Evolutionary conservation across 768 basidiomycete genomes (phyloP).

Genomic region (Tricholoma saponaceum): DNA sequence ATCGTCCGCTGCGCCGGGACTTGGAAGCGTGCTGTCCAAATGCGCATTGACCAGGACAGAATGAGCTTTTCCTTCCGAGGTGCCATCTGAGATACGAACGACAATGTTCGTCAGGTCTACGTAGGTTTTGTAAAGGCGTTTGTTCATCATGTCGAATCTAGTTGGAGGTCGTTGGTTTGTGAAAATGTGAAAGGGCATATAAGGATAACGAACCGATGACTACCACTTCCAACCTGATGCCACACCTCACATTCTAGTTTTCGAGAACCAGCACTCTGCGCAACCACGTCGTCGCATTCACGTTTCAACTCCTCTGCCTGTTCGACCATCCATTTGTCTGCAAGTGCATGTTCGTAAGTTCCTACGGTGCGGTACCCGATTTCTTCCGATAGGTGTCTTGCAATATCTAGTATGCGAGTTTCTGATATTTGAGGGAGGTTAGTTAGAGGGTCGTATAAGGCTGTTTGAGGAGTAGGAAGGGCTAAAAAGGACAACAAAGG

Average conservation of each 20-base stretch:
- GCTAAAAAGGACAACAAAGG: constrained; percentile 31
- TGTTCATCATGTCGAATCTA: constrained; percentile 91
- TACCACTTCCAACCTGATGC: constrained; percentile 85
- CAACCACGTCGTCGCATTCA: constrained; percentile 56
- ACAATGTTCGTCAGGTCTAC: constrained; percentile 86
- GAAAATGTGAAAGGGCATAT: neutral
- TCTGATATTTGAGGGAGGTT: constrained; percentile 70
- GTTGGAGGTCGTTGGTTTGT: neutral
- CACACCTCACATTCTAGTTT: constrained; percentile 90
- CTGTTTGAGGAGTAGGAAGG: constrained; percentile 53
- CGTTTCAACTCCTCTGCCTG: constrained; percentile 58
- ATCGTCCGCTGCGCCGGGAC: constrained; percentile 88
- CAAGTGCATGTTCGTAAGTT: constrained; percentile 80
- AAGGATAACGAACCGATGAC: constrained; percentile 56
- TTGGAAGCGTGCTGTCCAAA: constrained; percentile 85
- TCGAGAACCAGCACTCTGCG: constrained; percentile 29
- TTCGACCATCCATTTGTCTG: constrained; percentile 77
- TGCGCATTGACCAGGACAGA: constrained; percentile 88
- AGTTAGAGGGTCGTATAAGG: constrained; percentile 56
- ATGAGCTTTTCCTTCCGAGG: constrained; percentile 66
- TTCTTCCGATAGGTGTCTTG: constrained; percentile 71
- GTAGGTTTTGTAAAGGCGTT: constrained; percentile 83
- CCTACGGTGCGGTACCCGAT: constrained; percentile 93
- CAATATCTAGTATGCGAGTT: constrained; percentile 56
- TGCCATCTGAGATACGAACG: constrained; percentile 79